These are phyloP conservation scores for Fremontodendron californicum DNA, from an alignment of 345 rosid genomes.

Conservation along the genomic window DNA sequence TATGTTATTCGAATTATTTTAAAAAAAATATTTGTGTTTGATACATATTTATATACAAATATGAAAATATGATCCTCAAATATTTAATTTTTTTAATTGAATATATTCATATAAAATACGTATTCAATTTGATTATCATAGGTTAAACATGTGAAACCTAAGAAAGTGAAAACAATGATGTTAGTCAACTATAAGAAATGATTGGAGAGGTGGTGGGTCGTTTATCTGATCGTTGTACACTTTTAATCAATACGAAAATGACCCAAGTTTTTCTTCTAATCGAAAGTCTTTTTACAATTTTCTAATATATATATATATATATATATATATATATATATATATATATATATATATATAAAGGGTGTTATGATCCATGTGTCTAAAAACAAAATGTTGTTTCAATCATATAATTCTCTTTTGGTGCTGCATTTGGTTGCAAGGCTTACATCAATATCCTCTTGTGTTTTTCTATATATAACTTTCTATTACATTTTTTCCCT, in stretches of 20 bases:
- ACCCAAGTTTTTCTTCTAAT: too few species aligned
- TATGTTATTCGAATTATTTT: too few species aligned
- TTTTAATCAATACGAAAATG: background rate
- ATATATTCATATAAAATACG: too few species aligned
- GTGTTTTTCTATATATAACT: background rate
- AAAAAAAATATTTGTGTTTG: too few species aligned
- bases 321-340: too few species aligned
- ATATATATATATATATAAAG: too few species aligned
- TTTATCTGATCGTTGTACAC: background rate
- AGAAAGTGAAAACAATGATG: slow-evolving; percentile 9
- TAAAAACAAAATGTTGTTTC: background rate
- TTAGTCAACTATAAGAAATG: slow-evolving; percentile 13
- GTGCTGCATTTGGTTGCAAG: background rate
- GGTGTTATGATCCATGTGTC: background rate
- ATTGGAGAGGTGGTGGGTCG: slow-evolving; percentile 25
- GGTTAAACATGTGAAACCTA: slow-evolving; percentile 5
- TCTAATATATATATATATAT: too few species aligned
- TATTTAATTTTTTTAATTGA: too few species aligned
- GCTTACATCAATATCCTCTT: background rate
- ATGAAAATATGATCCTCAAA: too few species aligned
- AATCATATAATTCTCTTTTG: background rate
- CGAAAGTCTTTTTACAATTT: background rate
- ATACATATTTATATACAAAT: too few species aligned
- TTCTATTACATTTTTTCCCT: background rate
- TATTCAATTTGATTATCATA: too few species aligned